phyloP scores from a whole-genome alignment of 805 yeast genomes.

The Wickerhamomyces queroliae region DNA sequence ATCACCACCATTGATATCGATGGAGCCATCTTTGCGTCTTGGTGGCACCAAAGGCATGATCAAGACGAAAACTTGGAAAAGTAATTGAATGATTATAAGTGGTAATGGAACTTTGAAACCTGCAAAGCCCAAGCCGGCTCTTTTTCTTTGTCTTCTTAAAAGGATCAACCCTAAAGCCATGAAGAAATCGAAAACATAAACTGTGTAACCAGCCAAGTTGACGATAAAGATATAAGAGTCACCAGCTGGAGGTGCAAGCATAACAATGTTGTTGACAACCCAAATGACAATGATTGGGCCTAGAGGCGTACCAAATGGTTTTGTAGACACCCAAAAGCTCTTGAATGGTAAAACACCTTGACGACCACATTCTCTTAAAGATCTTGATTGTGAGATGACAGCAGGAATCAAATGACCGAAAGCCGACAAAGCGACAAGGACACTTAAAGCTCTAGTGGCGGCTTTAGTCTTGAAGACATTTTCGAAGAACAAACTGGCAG shows the following conservation, averaged over 20 bases:
- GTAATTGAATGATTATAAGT: conserved; percentile 52
- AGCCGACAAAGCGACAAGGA: conserved; percentile 42
- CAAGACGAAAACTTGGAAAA: conserved; percentile 58
- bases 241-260: conserved; percentile 79
- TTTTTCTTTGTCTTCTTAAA: conserved; percentile 43
- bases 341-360: conserved; percentile 44
- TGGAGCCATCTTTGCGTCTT: conserved; percentile 29
- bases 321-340: conserved; percentile 36
- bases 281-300: conserved; percentile 70
- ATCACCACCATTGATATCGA: conserved; percentile 46
- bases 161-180: conserved; percentile 56
- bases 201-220: conserved; percentile 69
- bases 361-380: conserved; percentile 43
- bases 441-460: conserved; percentile 41
- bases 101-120: conserved; percentile 58
- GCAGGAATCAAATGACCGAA: conserved; percentile 44
- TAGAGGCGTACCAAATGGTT: conserved; percentile 40
- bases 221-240: conserved; percentile 74
- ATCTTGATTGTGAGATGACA: conserved; percentile 44
- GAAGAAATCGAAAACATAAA: conserved; percentile 60
- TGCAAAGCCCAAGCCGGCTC: conserved; percentile 47
- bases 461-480: conserved; percentile 27
- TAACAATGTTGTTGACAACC: conserved; percentile 60
- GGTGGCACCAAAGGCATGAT: conserved; percentile 78
- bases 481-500: conserved; percentile 26